A percentile compares a stretch with the other conserved stretches of the same genome.
These are phyloP conservation scores for Chloroidium sp. DNA, from an alignment of 163 green algal species.

Conservation along the genomic window DNA sequence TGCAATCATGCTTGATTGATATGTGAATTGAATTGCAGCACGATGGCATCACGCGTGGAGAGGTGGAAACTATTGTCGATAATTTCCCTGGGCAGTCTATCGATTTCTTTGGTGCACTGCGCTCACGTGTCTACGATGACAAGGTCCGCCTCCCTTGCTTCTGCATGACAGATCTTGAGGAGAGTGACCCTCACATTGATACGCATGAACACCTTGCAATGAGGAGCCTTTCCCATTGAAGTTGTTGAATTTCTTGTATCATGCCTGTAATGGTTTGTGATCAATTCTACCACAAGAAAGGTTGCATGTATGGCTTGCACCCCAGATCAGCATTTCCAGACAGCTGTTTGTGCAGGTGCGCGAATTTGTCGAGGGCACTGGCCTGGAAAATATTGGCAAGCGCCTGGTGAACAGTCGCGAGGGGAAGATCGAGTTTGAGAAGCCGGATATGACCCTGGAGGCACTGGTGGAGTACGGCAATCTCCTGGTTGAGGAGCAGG, in stretches of 20 bases:
- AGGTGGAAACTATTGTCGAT: constrained; percentile 86
- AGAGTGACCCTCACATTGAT: neutral
- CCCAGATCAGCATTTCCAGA: no score
- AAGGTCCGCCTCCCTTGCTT: constrained; percentile 29
- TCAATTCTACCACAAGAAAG: no score
- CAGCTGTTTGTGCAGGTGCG: constrained; percentile 43
- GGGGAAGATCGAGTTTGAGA: constrained; percentile 76
- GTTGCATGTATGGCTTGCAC: no score
- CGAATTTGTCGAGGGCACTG: constrained; percentile 70
- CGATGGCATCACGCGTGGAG: constrained; percentile 43
- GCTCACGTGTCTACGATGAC: constrained; percentile 86
- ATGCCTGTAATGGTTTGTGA: no score
- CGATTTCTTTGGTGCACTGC: constrained; percentile 98
- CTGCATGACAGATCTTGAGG: neutral
- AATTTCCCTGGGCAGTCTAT: constrained; percentile 98
- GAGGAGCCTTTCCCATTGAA: no score
- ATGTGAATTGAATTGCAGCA: constrained; percentile 28
- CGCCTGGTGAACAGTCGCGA: constrained; percentile 84
- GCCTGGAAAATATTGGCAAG: constrained; percentile 86
- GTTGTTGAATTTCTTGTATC: no score
- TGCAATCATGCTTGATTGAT: no score
- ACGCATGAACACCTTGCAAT: no score
- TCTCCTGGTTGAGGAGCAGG: constrained; percentile 88
- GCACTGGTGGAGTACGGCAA: constrained; percentile 86
- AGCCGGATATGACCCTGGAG: constrained; percentile 77